Conservation (phyloP, 805 yeast genomes). For the Kazachstania africana region DNA sequence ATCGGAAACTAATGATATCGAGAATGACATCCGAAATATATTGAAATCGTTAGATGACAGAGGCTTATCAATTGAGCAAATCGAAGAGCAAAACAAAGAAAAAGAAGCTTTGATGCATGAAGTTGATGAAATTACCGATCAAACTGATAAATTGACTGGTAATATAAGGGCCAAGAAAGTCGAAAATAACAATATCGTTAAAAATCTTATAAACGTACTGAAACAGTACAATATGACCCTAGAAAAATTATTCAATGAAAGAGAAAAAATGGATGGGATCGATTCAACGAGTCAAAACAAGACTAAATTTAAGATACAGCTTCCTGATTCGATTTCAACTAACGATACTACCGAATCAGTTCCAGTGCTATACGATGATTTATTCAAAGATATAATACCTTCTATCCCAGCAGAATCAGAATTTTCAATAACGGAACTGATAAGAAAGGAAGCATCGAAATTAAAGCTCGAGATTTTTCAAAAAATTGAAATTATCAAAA, state of each 20-base stretch:
- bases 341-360: slow-evolving; percentile 6
- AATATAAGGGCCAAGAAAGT: slow-evolving; percentile 37
- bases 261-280: slow-evolving; percentile 6
- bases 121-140: slow-evolving; percentile 35
- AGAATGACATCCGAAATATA: slow-evolving; percentile 31
- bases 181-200: slow-evolving; percentile 38
- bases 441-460: slow-evolving; percentile 20
- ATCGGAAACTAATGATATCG: slow-evolving; percentile 31
- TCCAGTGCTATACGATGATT: slow-evolving; percentile 5
- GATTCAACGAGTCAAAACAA: no score
- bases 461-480: slow-evolving; percentile 29
- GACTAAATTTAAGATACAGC: slow-evolving; percentile 30
- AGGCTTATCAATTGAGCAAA: slow-evolving; percentile 50
- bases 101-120: slow-evolving; percentile 45
- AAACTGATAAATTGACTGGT: slow-evolving; percentile 36
- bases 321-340: slow-evolving; percentile 8
- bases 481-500: slow-evolving; percentile 8
- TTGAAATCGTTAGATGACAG: slow-evolving; percentile 36
- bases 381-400: slow-evolving; percentile 5
- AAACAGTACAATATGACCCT: slow-evolving; percentile 49
- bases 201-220: slow-evolving; percentile 39
- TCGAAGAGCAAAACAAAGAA: slow-evolving; percentile 52
- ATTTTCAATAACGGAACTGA: slow-evolving; percentile 14
- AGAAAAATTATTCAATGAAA: slow-evolving; percentile 22
- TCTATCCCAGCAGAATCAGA: neutral